Percentiles rank a stretch among this genome's conserved stretches.
These are phyloP conservation scores for Aspergillus indologenus DNA, from an alignment of 495 filamentous ascomycete genomes.

Conservation along the genomic window DNA sequence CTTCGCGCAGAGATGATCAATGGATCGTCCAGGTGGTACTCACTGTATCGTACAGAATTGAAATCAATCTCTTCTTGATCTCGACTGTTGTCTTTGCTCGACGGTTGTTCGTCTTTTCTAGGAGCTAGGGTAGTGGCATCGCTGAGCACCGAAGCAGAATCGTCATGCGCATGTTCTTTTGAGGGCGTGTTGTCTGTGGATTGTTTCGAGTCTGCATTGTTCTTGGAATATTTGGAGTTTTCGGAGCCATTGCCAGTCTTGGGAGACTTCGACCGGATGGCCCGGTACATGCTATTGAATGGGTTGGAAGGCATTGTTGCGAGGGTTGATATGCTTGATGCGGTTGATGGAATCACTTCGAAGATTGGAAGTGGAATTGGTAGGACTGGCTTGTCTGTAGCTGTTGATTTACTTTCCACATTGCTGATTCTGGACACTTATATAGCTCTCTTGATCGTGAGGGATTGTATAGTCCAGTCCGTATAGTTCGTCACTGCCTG, in stretches of 20 bases:
- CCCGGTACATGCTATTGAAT: not conserved
- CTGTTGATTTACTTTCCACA: too few relatives aligned
- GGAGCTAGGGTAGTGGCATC: not conserved
- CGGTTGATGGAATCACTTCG: not conserved
- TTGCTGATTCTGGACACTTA: not conserved
- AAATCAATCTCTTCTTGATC: not conserved
- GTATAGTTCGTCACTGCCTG: not conserved
- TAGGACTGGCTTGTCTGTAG: not conserved
- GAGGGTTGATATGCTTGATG: not conserved
- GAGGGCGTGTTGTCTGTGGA: not conserved
- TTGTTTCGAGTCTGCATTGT: not conserved
- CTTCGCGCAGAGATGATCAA: too few relatives aligned
- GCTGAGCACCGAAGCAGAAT: slow-evolving; percentile 1
- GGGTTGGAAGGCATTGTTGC: not conserved
- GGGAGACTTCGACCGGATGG: not conserved
- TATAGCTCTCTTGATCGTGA: not conserved
- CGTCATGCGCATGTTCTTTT: not conserved
- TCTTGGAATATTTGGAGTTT: not conserved
- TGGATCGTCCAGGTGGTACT: too few relatives aligned
- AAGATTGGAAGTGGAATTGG: not conserved
- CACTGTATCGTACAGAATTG: slow-evolving; percentile 1
- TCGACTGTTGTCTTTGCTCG: not conserved
- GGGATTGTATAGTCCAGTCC: not conserved
- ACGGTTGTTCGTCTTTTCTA: not conserved
- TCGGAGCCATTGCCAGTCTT: too few relatives aligned